These are phyloP conservation scores for Ligustrum vulgare DNA, from an alignment of 257 asterid genomes.

Conservation along the genomic window DNA sequence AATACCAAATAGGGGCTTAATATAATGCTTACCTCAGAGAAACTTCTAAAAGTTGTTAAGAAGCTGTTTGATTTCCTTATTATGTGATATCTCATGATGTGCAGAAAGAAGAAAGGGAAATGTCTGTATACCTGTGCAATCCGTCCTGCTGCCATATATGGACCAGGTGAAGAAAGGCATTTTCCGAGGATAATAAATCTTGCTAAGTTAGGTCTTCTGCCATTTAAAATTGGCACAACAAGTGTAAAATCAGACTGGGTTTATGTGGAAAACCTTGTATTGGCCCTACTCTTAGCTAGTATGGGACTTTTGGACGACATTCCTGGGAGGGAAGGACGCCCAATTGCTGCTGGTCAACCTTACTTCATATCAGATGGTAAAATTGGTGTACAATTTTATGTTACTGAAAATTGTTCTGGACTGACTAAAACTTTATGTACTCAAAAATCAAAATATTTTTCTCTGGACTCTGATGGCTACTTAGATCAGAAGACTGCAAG, in stretches of 20 bases:
- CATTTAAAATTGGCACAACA: slow-evolving; percentile 60
- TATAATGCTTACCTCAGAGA: background rate
- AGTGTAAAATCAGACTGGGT: slow-evolving; percentile 92
- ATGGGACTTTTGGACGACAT: slow-evolving; percentile 94
- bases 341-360: slow-evolving; percentile 92
- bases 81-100: slow-evolving; percentile 18
- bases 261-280: slow-evolving; percentile 76
- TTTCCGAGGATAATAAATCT: slow-evolving; percentile 75
- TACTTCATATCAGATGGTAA: slow-evolving; percentile 96
- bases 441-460: background rate
- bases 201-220: slow-evolving; percentile 83
- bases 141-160: slow-evolving; percentile 98
- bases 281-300: slow-evolving; percentile 86
- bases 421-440: background rate
- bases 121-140: slow-evolving; percentile 78
- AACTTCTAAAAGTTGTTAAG: background rate
- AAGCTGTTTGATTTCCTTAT: background rate
- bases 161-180: slow-evolving; percentile 98
- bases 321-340: slow-evolving; percentile 76
- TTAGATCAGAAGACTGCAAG: background rate
- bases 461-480: background rate
- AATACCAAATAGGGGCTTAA: too few species aligned
- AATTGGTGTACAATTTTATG: slow-evolving; percentile 5
- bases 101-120: slow-evolving; percentile 61
- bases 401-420: slow-evolving; percentile 5